These are phyloP conservation scores for Huntiella decipiens DNA, from an alignment of 2,329 filamentous ascomycete genomes.

Conservation along the genomic window DNA sequence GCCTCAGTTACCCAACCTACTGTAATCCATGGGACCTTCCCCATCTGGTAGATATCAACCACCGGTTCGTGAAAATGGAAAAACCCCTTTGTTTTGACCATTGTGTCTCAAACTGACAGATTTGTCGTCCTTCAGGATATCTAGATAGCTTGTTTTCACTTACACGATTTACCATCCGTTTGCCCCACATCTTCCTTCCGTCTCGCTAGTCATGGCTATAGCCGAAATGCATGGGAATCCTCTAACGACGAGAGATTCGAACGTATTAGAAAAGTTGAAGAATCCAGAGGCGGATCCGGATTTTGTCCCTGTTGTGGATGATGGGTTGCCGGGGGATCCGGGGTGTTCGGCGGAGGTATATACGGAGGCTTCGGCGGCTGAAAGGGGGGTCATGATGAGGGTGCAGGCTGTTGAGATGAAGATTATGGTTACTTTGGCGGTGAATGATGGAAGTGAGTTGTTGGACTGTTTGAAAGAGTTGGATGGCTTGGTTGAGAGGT, in stretches of 20 bases:
- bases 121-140: too few species aligned
- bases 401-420: conserved; percentile 38
- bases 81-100: too few species aligned
- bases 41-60: too few species aligned
- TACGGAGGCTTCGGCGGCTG: conserved; percentile 27
- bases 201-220: too few species aligned
- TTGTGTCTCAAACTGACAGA: too few species aligned
- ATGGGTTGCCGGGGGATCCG: conserved; percentile 36
- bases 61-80: too few species aligned
- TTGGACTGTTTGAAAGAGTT: conserved; percentile 29
- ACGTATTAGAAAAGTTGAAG: conserved; percentile 46
- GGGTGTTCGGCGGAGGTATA: conserved; percentile 31
- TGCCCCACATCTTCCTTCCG: too few species aligned
- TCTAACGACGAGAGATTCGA: conserved; percentile 39
- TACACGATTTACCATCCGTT: too few species aligned
- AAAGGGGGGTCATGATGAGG: conserved; percentile 32
- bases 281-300: conserved; percentile 45
- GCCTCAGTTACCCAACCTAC: too few species aligned
- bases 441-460: conserved; percentile 20
- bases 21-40: too few species aligned
- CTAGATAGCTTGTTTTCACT: too few species aligned
- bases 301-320: conserved; percentile 33
- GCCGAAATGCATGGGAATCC: conserved; percentile 15
- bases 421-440: conserved; percentile 24
- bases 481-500: conserved; percentile 32